A percentile compares a stretch with the other conserved stretches of the same genome.
Conservation (phyloP, 2,329 filamentous ascomycete species). For the Diaporthe sp. region DNA sequence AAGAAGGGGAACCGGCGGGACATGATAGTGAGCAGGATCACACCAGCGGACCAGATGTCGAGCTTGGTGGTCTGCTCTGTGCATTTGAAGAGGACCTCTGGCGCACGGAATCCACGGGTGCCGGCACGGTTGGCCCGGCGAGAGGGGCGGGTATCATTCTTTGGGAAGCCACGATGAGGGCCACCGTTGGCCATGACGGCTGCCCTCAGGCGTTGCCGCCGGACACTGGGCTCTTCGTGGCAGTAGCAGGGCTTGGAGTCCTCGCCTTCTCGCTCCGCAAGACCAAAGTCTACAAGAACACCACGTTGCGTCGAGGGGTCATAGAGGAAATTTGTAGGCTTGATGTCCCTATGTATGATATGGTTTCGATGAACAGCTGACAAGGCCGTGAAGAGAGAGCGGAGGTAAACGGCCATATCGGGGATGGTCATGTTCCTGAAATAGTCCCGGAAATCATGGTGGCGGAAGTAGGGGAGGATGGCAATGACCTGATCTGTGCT, state of each 20-base stretch:
- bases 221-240: slow-evolving; percentile 73
- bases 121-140: slow-evolving; percentile 94
- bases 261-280: slow-evolving; percentile 86
- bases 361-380: slow-evolving; percentile 84
- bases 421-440: slow-evolving; percentile 89
- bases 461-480: slow-evolving; percentile 94
- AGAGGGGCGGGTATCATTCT: slow-evolving; percentile 88
- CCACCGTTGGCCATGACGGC: slow-evolving; percentile 70
- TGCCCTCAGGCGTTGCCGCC: slow-evolving; percentile 71
- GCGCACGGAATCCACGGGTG: slow-evolving; percentile 94
- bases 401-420: slow-evolving; percentile 92
- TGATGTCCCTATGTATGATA: slow-evolving; percentile 96
- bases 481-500: slow-evolving; percentile 95
- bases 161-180: slow-evolving; percentile 81
- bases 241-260: slow-evolving; percentile 89
- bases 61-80: slow-evolving; percentile 94
- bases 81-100: slow-evolving; percentile 97
- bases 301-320: slow-evolving; percentile 84
- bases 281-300: slow-evolving; percentile 98
- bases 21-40: slow-evolving; percentile 96
- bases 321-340: slow-evolving; percentile 98
- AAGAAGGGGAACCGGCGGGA: slow-evolving; percentile 97
- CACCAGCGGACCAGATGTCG: slow-evolving; percentile 96
- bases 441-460: slow-evolving; percentile 94
- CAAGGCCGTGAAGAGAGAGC: slow-evolving; percentile 88